These are phyloP conservation scores for Thraustochytrium striatum DNA, from an alignment of 352 stramenopile species.

Conservation along the genomic window DNA sequence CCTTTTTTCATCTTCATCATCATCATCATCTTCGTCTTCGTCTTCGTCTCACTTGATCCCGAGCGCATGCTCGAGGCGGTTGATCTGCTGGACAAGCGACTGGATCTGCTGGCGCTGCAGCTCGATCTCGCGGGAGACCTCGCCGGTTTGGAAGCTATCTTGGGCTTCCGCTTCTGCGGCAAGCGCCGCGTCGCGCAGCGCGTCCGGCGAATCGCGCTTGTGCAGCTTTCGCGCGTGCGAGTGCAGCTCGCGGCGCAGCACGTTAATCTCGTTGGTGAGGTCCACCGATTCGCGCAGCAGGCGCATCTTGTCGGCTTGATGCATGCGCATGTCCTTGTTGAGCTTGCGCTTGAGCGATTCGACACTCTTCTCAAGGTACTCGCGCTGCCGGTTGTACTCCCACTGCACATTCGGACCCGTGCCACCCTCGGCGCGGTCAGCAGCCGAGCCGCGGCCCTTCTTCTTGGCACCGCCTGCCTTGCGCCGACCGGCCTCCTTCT, in stretches of 20 bases:
- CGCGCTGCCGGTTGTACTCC: constrained; percentile 81
- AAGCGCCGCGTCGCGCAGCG: too few species aligned
- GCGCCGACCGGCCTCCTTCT: constrained; percentile 13
- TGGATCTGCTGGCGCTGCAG: constrained; percentile 46
- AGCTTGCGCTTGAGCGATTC: constrained; percentile 80
- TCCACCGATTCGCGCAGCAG: constrained; percentile 74
- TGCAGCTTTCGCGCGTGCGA: not conserved
- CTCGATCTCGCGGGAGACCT: constrained; percentile 31
- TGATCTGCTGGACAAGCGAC: constrained; percentile 8
- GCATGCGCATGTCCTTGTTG: constrained; percentile 64
- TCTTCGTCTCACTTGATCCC: constrained; percentile 20
- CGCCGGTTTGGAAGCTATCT: not conserved
- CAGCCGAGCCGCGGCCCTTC: not conserved
- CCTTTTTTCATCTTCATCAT: not conserved
- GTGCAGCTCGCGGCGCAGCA: constrained; percentile 65
- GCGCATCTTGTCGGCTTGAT: constrained; percentile 57
- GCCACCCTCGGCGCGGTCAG: not conserved
- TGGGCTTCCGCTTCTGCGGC: too few species aligned
- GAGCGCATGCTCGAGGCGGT: constrained; percentile 5
- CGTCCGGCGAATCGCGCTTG: too few species aligned
- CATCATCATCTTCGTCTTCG: not conserved
- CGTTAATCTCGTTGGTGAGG: constrained; percentile 86
- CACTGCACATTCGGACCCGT: constrained; percentile 58
- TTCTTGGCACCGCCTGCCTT: constrained; percentile 12
- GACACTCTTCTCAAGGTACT: constrained; percentile 85